These are phyloP conservation scores for Suhomyces ambrosiae DNA, from an alignment of 1,139 yeast species.

Conservation along the genomic window DNA sequence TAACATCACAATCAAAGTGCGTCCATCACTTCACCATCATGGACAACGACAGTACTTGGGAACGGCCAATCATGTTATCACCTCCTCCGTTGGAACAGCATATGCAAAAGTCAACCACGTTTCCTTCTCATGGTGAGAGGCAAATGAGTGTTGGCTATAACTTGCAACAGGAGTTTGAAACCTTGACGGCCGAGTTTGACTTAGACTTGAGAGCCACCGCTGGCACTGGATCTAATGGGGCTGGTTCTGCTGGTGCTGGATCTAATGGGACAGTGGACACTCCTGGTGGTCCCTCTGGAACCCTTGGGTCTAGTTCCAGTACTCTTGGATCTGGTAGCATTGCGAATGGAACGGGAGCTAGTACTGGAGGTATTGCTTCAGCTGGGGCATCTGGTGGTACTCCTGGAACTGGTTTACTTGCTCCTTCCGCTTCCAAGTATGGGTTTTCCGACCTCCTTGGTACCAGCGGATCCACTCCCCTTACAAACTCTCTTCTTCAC, in stretches of 20 bases:
- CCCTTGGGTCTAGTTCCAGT: neutral
- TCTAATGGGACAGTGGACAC: neutral
- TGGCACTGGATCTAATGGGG: constrained; percentile 29
- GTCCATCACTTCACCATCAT: constrained; percentile 7
- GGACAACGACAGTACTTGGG: constrained; percentile 20
- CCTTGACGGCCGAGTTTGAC: constrained; percentile 50
- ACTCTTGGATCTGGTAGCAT: too few relatives aligned
- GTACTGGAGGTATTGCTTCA: too few relatives aligned
- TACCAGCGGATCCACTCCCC: constrained; percentile 14
- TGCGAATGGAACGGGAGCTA: too few relatives aligned
- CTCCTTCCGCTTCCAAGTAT: constrained; percentile 27
- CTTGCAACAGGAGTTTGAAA: constrained; percentile 50
- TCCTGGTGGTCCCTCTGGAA: neutral
- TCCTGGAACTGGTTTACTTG: constrained; percentile 23
- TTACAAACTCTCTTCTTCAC: constrained; percentile 21
- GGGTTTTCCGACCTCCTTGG: constrained; percentile 22
- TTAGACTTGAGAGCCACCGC: constrained; percentile 37
- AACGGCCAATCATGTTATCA: constrained; percentile 43
- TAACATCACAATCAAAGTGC: neutral
- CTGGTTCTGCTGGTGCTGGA: constrained; percentile 13
- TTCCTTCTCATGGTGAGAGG: constrained; percentile 27
- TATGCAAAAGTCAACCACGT: constrained; percentile 5
- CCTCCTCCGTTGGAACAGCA: constrained; percentile 41
- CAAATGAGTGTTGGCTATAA: constrained; percentile 49
- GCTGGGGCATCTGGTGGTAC: constrained; percentile 11